Conservation (phyloP, 257 asterid genomes). For the Thymus quinquecostatus region DNA sequence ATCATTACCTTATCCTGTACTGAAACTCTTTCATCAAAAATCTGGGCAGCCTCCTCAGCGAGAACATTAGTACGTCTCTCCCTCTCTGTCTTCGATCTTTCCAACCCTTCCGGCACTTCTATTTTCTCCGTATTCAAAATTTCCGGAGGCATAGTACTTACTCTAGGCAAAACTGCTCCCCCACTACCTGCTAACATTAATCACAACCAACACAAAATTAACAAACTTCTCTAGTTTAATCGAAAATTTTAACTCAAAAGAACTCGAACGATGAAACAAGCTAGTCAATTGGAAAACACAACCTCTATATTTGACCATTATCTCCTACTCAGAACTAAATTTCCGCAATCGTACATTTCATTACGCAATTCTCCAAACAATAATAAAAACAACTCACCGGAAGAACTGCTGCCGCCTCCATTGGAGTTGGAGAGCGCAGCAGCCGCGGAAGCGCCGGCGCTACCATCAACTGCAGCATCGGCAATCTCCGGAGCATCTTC, state of each 20-base stretch:
- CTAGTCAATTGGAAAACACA: neutral
- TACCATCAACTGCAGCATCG: slow-evolving; percentile 26
- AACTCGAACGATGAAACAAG: neutral
- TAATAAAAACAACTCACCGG: slow-evolving; percentile 52
- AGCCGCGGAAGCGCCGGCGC: slow-evolving; percentile 21
- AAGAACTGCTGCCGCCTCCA: slow-evolving; percentile 45
- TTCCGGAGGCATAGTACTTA: slow-evolving; percentile 53
- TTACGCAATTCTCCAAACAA: slow-evolving; percentile 21
- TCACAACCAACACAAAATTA: slow-evolving; percentile 25
- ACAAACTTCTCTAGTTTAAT: slow-evolving; percentile 13
- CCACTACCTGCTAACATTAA: slow-evolving; percentile 51
- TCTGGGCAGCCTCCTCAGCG: slow-evolving; percentile 77
- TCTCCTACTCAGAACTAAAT: slow-evolving; percentile 20
- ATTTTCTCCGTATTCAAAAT: slow-evolving; percentile 45
- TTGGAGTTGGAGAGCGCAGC: slow-evolving; percentile 46
- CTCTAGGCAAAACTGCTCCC: slow-evolving; percentile 47
- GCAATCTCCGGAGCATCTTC: slow-evolving; percentile 40
- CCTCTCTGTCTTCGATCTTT: slow-evolving; percentile 73
- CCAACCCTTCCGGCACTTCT: slow-evolving; percentile 47
- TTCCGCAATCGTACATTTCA: slow-evolving; percentile 26
- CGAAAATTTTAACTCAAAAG: slow-evolving; percentile 5
- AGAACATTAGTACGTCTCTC: slow-evolving; percentile 51
- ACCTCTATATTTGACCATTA: neutral
- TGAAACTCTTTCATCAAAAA: slow-evolving; percentile 70
- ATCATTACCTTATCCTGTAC: slow-evolving; percentile 77